phyloP scores from a whole-genome alignment of 768 basidiomycete species.

The Naganishia vaughanmartiniae region DNA sequence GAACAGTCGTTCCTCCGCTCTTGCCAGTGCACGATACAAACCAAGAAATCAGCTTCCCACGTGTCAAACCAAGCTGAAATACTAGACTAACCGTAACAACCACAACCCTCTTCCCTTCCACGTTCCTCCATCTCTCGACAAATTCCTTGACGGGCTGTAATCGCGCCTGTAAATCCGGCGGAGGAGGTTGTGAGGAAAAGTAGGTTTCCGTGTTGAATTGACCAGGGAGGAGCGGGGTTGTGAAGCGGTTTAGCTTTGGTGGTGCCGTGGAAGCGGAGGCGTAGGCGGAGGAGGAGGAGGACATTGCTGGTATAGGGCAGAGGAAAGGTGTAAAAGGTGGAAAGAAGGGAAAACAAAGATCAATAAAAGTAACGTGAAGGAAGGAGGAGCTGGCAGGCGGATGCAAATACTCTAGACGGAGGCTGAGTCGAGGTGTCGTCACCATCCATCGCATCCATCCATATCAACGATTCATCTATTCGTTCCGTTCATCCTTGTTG shows the following conservation, averaged over 20 bases:
- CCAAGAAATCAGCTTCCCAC: neutral
- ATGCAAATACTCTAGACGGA: too few relatives aligned
- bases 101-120: constrained; percentile 71
- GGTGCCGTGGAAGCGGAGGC: neutral
- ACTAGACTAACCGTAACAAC: constrained; percentile 77
- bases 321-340: neutral
- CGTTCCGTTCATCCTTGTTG: too few relatives aligned
- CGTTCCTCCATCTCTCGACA: constrained; percentile 62
- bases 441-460: too few relatives aligned
- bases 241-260: neutral
- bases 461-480: too few relatives aligned
- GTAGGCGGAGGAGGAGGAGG: neutral
- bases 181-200: constrained; percentile 81
- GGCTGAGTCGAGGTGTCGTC: neutral
- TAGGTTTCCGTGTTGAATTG: constrained; percentile 74
- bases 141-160: constrained; percentile 67
- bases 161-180: constrained; percentile 68
- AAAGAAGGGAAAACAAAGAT: neutral
- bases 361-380: too few relatives aligned
- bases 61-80: neutral
- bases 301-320: neutral
- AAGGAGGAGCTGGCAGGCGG: too few relatives aligned
- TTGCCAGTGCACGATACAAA: constrained; percentile 49
- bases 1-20: constrained; percentile 98
- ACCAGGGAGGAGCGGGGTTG: constrained; percentile 18